phyloP scores from a whole-genome alignment of 352 stramenopile genomes.

The Pythium pyrilobum region DNA sequence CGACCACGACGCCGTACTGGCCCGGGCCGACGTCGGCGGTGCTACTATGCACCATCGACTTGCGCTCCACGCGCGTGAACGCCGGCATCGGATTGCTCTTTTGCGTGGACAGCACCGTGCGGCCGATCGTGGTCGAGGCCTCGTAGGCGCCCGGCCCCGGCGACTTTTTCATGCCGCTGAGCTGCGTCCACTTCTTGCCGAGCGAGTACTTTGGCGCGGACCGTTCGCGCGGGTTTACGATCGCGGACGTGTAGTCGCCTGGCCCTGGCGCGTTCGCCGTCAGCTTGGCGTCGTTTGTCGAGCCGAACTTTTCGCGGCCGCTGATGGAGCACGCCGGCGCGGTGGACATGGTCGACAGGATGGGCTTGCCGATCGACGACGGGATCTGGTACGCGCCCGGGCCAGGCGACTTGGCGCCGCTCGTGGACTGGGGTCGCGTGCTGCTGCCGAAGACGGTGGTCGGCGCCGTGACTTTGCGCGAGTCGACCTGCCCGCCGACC shows the following conservation, averaged over 20 bases:
- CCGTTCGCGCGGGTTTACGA: constrained; percentile 66
- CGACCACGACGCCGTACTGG: constrained; percentile 67
- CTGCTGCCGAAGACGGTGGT: constrained; percentile 61
- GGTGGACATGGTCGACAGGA: constrained; percentile 55
- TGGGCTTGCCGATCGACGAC: constrained; percentile 63
- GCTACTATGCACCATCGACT: constrained; percentile 38
- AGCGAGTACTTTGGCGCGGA: constrained; percentile 64
- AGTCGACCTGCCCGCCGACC: constrained; percentile 67
- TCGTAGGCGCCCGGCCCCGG: constrained; percentile 64
- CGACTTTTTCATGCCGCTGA: constrained; percentile 39
- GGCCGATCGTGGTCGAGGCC: constrained; percentile 45
- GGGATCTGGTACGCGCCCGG: constrained; percentile 64
- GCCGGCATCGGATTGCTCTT: constrained; percentile 51
- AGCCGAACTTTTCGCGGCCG: constrained; percentile 76
- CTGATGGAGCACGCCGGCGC: constrained; percentile 63
- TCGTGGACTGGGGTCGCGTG: constrained; percentile 42
- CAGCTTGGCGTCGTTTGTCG: constrained; percentile 42
- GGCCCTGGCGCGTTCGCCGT: constrained; percentile 47
- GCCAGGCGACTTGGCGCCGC: constrained; percentile 51
- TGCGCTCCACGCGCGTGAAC: constrained; percentile 70
- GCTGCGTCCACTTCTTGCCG: constrained; percentile 61
- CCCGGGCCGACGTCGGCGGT: constrained; percentile 59
- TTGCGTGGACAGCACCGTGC: constrained; percentile 66
- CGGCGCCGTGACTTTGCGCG: constrained; percentile 61
- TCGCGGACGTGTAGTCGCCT: constrained; percentile 54